phyloP scores from a whole-genome alignment of 73 alveolate species.

The Chromera velia region DNA sequence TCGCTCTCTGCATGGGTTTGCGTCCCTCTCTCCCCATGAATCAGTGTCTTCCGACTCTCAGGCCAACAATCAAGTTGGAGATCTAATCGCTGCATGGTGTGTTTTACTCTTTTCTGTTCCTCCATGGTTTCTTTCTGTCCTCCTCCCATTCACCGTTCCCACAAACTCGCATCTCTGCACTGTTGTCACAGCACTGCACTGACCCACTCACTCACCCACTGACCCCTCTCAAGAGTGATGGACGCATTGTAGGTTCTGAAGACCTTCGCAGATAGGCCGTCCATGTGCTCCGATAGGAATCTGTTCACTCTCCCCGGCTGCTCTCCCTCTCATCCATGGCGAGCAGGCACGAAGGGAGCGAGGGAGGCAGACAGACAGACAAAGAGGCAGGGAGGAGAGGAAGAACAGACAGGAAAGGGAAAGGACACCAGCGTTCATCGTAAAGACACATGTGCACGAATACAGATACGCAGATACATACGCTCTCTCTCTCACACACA shows the following conservation, averaged over 20 bases:
- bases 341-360: too few relatives aligned
- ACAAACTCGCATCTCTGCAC: too few relatives aligned
- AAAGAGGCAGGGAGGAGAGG: too few relatives aligned
- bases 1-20: not conserved
- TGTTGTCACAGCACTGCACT: too few relatives aligned
- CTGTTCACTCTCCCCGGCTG: constrained; percentile 76
- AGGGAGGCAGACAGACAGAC: too few relatives aligned
- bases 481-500: too few relatives aligned
- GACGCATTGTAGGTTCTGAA: constrained; percentile 98
- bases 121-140: not conserved
- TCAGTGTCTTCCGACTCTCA: not conserved
- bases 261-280: constrained; percentile 93
- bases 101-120: not conserved
- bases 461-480: too few relatives aligned
- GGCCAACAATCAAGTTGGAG: not conserved
- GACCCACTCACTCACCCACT: too few relatives aligned
- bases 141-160: not conserved
- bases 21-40: not conserved
- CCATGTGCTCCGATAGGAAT: constrained; percentile 84
- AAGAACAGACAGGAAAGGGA: too few relatives aligned
- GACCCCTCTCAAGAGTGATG: constrained; percentile 71
- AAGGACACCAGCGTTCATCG: too few relatives aligned
- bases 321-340: too few relatives aligned
- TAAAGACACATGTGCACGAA: too few relatives aligned
- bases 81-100: not conserved